phyloP scores from a whole-genome alignment of 1,139 yeast species.

The Pichia sp. region DNA sequence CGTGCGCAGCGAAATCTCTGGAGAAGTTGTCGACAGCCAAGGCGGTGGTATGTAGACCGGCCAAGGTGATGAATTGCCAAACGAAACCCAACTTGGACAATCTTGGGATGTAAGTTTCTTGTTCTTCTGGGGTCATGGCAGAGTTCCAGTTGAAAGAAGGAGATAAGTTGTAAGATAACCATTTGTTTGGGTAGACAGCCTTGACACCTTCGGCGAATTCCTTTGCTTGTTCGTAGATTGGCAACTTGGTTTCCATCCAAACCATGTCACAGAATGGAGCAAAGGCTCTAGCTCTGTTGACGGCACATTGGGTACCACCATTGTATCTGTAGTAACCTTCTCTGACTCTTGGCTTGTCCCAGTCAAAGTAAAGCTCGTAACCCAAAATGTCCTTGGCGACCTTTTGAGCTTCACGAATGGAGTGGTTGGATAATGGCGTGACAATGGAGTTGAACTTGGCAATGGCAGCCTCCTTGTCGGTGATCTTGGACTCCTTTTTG shows the following conservation, averaged over 20 bases:
- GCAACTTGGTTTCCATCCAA: constrained; percentile 98
- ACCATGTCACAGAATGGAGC: constrained; percentile 94
- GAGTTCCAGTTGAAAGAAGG: constrained; percentile 98
- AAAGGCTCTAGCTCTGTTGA: constrained; percentile 93
- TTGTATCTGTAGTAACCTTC: constrained; percentile 96
- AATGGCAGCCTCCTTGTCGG: constrained; percentile 65
- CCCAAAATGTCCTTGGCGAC: constrained; percentile 77
- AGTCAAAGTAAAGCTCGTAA: constrained; percentile 82
- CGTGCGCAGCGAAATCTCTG: constrained; percentile 69
- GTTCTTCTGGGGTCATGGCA: constrained; percentile 86
- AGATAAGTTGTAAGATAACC: constrained; percentile 94
- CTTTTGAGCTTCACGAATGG: constrained; percentile 76
- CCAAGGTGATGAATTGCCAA: constrained; percentile 97
- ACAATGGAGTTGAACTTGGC: constrained; percentile 64
- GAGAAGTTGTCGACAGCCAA: constrained; percentile 86
- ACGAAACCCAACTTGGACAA: constrained; percentile 87
- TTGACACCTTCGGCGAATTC: constrained; percentile 93
- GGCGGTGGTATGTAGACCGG: constrained; percentile 96
- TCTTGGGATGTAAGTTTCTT: constrained; percentile 84
- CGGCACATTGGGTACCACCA: constrained; percentile 97
- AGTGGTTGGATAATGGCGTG: constrained; percentile 68
- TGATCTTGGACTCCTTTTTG: constrained; percentile 47
- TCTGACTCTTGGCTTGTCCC: constrained; percentile 95
- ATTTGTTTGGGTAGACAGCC: constrained; percentile 76
- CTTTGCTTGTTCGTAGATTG: constrained; percentile 89